Conservation (phyloP, 176 grass and related monocot species). For the Musa itinerans region DNA sequence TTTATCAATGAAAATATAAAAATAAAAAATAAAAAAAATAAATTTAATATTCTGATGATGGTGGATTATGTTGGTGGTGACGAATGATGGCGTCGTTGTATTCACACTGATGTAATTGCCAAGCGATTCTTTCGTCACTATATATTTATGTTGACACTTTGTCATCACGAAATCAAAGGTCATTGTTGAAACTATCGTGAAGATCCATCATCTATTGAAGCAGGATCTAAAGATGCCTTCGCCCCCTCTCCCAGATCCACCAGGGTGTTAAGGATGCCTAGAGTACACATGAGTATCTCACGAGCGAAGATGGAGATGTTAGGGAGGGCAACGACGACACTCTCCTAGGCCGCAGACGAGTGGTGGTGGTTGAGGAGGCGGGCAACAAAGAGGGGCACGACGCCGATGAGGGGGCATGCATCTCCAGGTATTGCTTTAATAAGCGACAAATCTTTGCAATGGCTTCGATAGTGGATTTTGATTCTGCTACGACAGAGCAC, state of each 20-base stretch:
- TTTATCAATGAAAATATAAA: too few relatives aligned
- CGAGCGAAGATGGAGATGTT: too few relatives aligned
- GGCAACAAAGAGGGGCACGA: rapidly evolving
- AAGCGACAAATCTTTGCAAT: rapidly evolving
- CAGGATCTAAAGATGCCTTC: neutral
- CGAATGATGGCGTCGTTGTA: too few relatives aligned
- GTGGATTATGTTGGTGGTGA: rapidly evolving
- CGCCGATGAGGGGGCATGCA: too few relatives aligned
- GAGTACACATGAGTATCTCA: rapidly evolving
- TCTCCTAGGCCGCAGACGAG: too few relatives aligned
- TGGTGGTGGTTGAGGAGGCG: too few relatives aligned
- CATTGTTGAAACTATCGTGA: rapidly evolving
- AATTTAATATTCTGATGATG: too few relatives aligned
- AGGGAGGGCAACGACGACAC: too few relatives aligned
- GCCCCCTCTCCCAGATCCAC: slow-evolving; percentile 34
- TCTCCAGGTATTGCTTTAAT: rapidly evolving
- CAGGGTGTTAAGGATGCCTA: too few relatives aligned
- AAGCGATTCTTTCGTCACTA: rapidly evolving
- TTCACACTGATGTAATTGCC: rapidly evolving
- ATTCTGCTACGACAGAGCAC: rapidly evolving
- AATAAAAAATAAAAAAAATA: too few relatives aligned
- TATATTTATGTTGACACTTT: rapidly evolving
- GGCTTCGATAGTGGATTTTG: too few relatives aligned
- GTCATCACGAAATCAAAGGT: rapidly evolving
- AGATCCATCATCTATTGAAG: too few relatives aligned